Base-by-base conservation (phyloP, 2,329 filamentous ascomycete species). In the Chrysosporium queenslandicum region DNA sequence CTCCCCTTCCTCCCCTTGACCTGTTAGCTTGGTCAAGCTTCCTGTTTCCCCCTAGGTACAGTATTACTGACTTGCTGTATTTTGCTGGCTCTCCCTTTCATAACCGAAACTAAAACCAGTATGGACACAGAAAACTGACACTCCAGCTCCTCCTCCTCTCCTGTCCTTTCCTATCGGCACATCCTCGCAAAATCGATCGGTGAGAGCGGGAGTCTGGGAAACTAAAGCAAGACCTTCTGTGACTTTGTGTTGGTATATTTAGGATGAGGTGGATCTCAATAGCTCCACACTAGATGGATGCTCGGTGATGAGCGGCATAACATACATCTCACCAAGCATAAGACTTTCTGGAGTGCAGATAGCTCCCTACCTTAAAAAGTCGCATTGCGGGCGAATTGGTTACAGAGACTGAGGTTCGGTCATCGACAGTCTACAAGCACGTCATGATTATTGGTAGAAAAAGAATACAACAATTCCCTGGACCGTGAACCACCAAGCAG, bases 91-190 rank as follows among this genome's bases (percentile, higher is more conserved):
- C n/a, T n/a, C 36, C 36, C 36, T 39, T 39, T 39, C 36, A 29
- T 43, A 43, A 43, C 41, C 41, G 23, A 43, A 43, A 43, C 23
- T 43, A 36, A 46, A 34, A 34, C 30, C 42, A 32, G n/a, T 20
- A 29, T 14, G 3, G 32, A 34, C 27, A 30, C 27, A 20, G 11
- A 43, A 25, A 8, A 27, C 16, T 43, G 41, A 27, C 21, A 43
- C 41, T 29, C 41, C 23, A 29, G 41, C 29, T 43, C 41, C 16
- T 40, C 12, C 21, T 16, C n/a, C n/a, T n/a, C n/a, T n/a, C n/a
- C n/a, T n/a, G n/a, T n/a, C n/a, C n/a, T n/a, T n/a, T n/a, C n/a
- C n/a, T n/a, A n/a, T n/a, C n/a, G n/a, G n/a, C n/a, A n/a, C n/a
- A 30, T 32, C 42, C 27, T 45, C 42, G 14, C 30, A 3, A 21